Conservation (phyloP, 148 eudicot genomes). For the Agrostemma githago region DNA sequence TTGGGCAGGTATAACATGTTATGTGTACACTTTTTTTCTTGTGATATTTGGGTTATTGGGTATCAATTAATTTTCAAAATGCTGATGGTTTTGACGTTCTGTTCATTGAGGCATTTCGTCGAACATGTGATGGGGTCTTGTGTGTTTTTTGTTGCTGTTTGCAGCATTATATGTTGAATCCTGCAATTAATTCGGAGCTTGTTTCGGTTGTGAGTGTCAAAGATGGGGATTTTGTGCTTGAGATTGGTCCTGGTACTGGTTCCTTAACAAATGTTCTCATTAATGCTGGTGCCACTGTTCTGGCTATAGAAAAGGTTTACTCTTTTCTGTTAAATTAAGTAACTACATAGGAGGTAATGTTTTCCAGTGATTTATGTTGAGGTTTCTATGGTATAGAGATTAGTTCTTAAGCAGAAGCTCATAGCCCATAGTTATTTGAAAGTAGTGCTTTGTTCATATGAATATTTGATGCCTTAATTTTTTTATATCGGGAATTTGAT, state of each 20-base stretch:
- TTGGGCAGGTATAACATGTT: slow-evolving; percentile 61
- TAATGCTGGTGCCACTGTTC: slow-evolving; percentile 63
- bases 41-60: slow-evolving; percentile 3
- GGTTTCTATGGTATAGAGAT: not conserved
- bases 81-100: not conserved
- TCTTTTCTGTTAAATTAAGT: not conserved
- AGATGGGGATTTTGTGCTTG: slow-evolving; percentile 88
- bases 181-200: slow-evolving; percentile 65
- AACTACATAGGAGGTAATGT: not conserved
- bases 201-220: slow-evolving; percentile 56
- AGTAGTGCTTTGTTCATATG: not conserved
- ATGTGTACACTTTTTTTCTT: not conserved
- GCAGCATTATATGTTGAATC: slow-evolving; percentile 94
- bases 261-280: slow-evolving; percentile 74
- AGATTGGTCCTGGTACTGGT: slow-evolving; percentile 96
- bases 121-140: slow-evolving; percentile 28
- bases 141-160: slow-evolving; percentile 13
- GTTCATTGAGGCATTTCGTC: slow-evolving; percentile 37
- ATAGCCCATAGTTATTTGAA: not conserved
- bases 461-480: slow-evolving; percentile 10
- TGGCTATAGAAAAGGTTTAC: slow-evolving; percentile 70
- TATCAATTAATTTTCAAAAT: not conserved
- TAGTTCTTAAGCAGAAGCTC: not conserved
- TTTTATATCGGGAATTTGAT: slow-evolving; percentile 17
- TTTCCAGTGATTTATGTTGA: slow-evolving; percentile 3